Base-by-base conservation (phyloP, 805 yeast species). In the Metschnikowia gruessii region DNA sequence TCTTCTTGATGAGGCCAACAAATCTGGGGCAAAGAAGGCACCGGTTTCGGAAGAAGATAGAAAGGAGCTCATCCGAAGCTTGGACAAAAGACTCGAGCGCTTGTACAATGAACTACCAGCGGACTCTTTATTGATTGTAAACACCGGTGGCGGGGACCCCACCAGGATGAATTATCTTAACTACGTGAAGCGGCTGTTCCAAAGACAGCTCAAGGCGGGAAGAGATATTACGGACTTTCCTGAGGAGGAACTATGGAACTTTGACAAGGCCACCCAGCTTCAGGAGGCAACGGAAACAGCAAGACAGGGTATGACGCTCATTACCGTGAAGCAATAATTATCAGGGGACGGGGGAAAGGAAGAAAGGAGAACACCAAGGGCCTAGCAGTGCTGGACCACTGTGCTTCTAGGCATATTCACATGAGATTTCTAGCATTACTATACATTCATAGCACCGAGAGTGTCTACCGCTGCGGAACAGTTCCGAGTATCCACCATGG, bases 81-180 rank as follows among this genome's bases (percentile, higher is more conserved):
- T 85, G 10, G 76, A 79, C 53, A 50, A 56, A 2, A 62, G 83
- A 28, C 52, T 91, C 7, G 52, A 61, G 13, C 60, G 60, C 33
- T 65, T 91, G 13, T 80, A 83, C 57, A 64, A 70, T 1, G 50
- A 61, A 1, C 56, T 86, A 17, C 87, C 95, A 0, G 64, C 67
- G 2, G 75, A 81, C 30, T 76, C 95, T 0, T 63, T 82, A 18
- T 54, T 91, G 13, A 66, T 88, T 1, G 58, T 89, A 1, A 70
- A 80, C 55, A 74, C 87, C 0, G 88, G 87, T 1, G 68, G 77
- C 42, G 88, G 89, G 10, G 80, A 82, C 56, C 78, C 82, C 2
- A 62, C 74, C 9, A 75, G 71, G 41, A 68, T 81, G 66, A 63
- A 65, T 43, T 61, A 65, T 39, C 65, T 88, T 36, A 77, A 76